Percentiles rank a stretch among this genome's conserved stretches.
Conservation (phyloP, 371 early-diverging fungal genomes). For the Basidiobolus meristosporus region DNA sequence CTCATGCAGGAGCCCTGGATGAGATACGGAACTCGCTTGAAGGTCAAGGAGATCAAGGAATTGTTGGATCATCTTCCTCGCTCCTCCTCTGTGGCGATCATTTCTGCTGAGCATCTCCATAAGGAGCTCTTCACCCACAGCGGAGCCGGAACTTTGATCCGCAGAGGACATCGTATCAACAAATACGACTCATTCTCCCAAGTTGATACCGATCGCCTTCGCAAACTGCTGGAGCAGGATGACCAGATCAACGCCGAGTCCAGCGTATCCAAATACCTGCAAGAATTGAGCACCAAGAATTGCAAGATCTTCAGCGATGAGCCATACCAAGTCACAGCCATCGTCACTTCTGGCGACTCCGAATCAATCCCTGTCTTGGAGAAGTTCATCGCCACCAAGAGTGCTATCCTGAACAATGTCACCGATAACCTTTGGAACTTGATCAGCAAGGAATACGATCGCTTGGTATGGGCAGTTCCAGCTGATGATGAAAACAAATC, state of each 20-base stretch:
- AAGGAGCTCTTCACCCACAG: slow-evolving; percentile 93
- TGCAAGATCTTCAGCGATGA: slow-evolving; percentile 62
- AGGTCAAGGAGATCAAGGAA: slow-evolving; percentile 88
- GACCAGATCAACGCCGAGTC: slow-evolving; percentile 41
- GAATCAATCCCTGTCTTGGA: slow-evolving; percentile 41
- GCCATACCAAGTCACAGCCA: slow-evolving; percentile 70
- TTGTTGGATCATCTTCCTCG: slow-evolving; percentile 85
- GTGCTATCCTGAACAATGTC: slow-evolving; percentile 66
- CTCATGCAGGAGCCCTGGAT: slow-evolving; percentile 82
- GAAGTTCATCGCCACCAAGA: slow-evolving; percentile 58
- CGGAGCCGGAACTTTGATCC: slow-evolving; percentile 89
- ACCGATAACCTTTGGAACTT: slow-evolving; percentile 76
- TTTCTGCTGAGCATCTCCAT: slow-evolving; percentile 85
- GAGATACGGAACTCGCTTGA: slow-evolving; percentile 86
- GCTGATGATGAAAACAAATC: slow-evolving; percentile 28
- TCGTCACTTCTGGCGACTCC: slow-evolving; percentile 23
- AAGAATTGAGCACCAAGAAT: slow-evolving; percentile 27
- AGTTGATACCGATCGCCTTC: slow-evolving; percentile 75
- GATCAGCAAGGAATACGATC: slow-evolving; percentile 47
- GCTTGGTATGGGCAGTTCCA: slow-evolving; percentile 47
- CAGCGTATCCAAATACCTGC: slow-evolving; percentile 56
- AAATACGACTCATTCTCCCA: slow-evolving; percentile 31
- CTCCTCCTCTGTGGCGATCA: slow-evolving; percentile 88
- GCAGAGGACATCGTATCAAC: slow-evolving; percentile 71
- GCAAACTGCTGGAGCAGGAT: slow-evolving; percentile 54